phyloP scores from a whole-genome alignment of 2,329 filamentous ascomycete species.

The Hirsutella minnesotensis region DNA sequence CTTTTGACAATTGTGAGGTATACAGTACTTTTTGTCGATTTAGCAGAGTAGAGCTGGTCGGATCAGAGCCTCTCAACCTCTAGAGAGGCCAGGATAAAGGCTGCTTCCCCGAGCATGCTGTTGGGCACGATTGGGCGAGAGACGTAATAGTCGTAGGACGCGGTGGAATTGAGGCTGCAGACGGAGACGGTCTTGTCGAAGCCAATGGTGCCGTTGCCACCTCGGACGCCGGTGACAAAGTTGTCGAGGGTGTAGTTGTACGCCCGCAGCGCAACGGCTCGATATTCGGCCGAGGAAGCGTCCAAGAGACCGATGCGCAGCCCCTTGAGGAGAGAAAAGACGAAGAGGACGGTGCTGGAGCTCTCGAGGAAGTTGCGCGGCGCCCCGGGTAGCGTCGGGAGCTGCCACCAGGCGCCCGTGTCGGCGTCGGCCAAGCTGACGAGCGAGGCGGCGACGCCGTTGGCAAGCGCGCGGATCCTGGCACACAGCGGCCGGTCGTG shows the following conservation, averaged over 20 bases:
- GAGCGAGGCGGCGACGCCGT: slow-evolving; percentile 3
- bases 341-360: slow-evolving; percentile 46
- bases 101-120: slow-evolving; percentile 23
- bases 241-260: slow-evolving; percentile 25
- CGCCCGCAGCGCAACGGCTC: slow-evolving; percentile 11
- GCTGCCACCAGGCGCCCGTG: slow-evolving; percentile 43
- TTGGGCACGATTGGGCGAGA: slow-evolving; percentile 22
- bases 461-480: neutral
- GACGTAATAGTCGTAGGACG: slow-evolving; percentile 26
- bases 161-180: slow-evolving; percentile 29
- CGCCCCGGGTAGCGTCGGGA: slow-evolving; percentile 32
- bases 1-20: too few relatives aligned
- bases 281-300: slow-evolving; percentile 7
- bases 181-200: slow-evolving; percentile 26
- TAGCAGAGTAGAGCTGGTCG: neutral
- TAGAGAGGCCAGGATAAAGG: slow-evolving; percentile 24
- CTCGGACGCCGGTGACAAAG: slow-evolving; percentile 26
- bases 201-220: slow-evolving; percentile 27
- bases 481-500: slow-evolving; percentile 9
- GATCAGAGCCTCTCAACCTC: slow-evolving; percentile 17
- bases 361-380: slow-evolving; percentile 50
- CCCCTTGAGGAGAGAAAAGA: slow-evolving; percentile 21
- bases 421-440: slow-evolving; percentile 28
- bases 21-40: too few relatives aligned
- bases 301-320: slow-evolving; percentile 3